Conservation (phyloP, 345 rosid species). For the Nasturtium officinale region DNA sequence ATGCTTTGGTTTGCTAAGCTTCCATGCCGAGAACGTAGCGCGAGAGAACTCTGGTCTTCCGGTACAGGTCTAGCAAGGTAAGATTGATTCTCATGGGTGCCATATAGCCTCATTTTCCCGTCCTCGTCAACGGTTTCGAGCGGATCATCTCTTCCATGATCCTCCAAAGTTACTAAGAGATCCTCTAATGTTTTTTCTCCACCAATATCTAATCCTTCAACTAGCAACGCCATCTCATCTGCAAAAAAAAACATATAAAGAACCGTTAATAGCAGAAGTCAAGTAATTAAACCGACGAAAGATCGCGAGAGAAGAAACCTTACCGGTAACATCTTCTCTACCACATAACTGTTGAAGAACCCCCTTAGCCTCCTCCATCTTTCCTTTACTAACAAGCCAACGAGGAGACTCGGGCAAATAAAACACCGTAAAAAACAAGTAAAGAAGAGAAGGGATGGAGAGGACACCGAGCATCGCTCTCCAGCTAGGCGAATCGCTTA, state of each 20-base stretch:
- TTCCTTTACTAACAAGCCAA: slow-evolving; percentile 98
- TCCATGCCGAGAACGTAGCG: slow-evolving; percentile 77
- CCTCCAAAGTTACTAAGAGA: slow-evolving; percentile 77
- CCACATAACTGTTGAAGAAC: slow-evolving; percentile 92
- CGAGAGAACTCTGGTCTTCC: slow-evolving; percentile 77
- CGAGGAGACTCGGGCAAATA: slow-evolving; percentile 99
- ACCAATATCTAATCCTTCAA: slow-evolving; percentile 92
- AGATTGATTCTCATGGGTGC: slow-evolving; percentile 82
- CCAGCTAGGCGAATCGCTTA: slow-evolving; percentile 78
- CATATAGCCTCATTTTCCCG: slow-evolving; percentile 69
- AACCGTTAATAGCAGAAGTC: not conserved
- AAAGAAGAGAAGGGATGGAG: slow-evolving; percentile 76
- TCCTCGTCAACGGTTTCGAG: slow-evolving; percentile 59
- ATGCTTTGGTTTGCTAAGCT: slow-evolving; percentile 68
- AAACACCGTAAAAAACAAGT: slow-evolving; percentile 65
- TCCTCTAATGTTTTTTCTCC: slow-evolving; percentile 91
- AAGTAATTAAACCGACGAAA: not conserved
- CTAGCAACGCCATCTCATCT: slow-evolving; percentile 98
- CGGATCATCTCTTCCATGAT: slow-evolving; percentile 56
- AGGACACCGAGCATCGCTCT: slow-evolving; percentile 93
- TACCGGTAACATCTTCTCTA: slow-evolving; percentile 93
- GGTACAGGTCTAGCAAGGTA: slow-evolving; percentile 89
- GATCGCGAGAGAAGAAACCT: slow-evolving; percentile 2
- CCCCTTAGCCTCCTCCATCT: slow-evolving; percentile 75
- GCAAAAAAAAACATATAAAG: slow-evolving; percentile 10